Percentiles rank a stretch among this genome's conserved stretches.
phyloP scores from a whole-genome alignment of 352 stramenopile species.

The Pythium folliculosum region DNA sequence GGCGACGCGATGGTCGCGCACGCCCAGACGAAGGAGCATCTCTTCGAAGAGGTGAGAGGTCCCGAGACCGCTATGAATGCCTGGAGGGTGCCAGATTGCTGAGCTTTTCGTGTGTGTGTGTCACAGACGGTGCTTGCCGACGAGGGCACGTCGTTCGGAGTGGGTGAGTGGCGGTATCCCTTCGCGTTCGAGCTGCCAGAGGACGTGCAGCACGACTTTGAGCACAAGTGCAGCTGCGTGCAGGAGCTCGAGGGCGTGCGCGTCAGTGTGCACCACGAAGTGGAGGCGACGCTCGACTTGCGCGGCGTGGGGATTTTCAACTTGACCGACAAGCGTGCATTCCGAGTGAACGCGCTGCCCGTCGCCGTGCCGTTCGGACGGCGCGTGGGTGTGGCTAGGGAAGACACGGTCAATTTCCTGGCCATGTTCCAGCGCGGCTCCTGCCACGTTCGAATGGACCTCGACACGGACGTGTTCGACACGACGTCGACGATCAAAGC shows the following conservation, averaged over 20 bases:
- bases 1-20: slow-evolving; percentile 5
- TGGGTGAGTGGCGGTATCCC: slow-evolving; percentile 12
- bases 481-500: slow-evolving; percentile 6
- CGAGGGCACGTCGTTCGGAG: background rate
- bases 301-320: background rate
- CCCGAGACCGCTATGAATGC: background rate
- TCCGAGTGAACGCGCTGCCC: slow-evolving; percentile 5
- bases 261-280: slow-evolving; percentile 11
- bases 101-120: background rate
- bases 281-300: slow-evolving; percentile 4
- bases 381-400: background rate
- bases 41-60: slow-evolving; percentile 9
- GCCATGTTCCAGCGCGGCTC: slow-evolving; percentile 9
- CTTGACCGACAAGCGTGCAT: background rate
- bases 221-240: slow-evolving; percentile 1
- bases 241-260: slow-evolving; percentile 13
- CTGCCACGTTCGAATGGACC: slow-evolving; percentile 1
- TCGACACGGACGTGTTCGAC: slow-evolving; percentile 6
- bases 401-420: slow-evolving; percentile 10
- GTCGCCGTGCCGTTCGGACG: slow-evolving; percentile 13
- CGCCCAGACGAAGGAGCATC: slow-evolving; percentile 3
- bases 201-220: slow-evolving; percentile 13
- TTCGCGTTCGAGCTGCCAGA: slow-evolving; percentile 11
- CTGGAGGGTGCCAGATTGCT: background rate
- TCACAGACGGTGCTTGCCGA: background rate